phyloP scores from a whole-genome alignment of 2,329 filamentous ascomycete genomes.

The Basipetospora chlamydospora region DNA sequence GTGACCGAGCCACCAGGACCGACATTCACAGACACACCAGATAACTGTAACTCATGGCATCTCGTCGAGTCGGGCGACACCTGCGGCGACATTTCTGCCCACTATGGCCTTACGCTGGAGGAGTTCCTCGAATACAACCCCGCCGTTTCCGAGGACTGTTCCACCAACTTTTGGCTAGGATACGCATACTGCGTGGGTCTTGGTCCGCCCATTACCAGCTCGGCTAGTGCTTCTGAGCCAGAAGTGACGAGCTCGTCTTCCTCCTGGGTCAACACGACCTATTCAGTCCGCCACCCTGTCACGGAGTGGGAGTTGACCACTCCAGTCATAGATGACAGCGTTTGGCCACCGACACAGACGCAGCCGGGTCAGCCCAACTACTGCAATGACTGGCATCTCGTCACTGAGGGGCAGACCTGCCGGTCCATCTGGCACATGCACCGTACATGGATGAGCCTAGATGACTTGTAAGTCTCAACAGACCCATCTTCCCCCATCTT shows the following conservation, averaged over 20 bases:
- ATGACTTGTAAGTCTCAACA: background rate
- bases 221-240: background rate
- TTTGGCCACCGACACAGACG: background rate
- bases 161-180: constrained; percentile 12
- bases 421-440: background rate
- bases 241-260: constrained; percentile 1
- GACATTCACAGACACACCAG: too few relatives aligned
- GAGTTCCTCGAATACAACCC: constrained; percentile 16
- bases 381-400: background rate
- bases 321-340: background rate
- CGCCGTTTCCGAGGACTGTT: constrained; percentile 12
- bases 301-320: background rate
- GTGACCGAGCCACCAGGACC: too few relatives aligned
- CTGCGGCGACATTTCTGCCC: background rate
- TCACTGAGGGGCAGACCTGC: background rate
- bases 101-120: constrained; percentile 9
- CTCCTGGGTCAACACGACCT: background rate
- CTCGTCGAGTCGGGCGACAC: constrained; percentile 1
- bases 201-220: background rate
- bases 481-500: background rate
- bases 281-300: background rate
- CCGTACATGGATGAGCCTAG: background rate
- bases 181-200: constrained; percentile 15
- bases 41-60: constrained; percentile 7
- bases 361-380: background rate